These are phyloP conservation scores for Mortierella sp. DNA, from an alignment of 371 early-diverging fungal genomes.

Conservation along the genomic window DNA sequence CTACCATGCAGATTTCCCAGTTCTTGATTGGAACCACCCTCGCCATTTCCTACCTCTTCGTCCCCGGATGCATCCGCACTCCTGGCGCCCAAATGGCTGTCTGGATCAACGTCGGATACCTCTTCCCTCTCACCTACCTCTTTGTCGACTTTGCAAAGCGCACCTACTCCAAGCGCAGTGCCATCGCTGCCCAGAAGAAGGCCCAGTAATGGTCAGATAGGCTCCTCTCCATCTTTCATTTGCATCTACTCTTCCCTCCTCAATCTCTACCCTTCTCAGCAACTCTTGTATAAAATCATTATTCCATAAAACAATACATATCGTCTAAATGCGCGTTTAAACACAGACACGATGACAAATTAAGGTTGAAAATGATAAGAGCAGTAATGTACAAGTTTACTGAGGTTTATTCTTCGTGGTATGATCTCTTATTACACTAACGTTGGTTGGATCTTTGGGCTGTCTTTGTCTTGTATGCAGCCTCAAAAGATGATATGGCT, in stretches of 20 bases:
- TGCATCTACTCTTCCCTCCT: conserved; percentile 3
- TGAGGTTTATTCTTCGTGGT: background rate
- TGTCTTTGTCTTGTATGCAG: conserved; percentile 74
- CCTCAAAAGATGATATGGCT: conserved; percentile 77
- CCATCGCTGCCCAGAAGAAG: conserved; percentile 60
- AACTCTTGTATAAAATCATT: conserved; percentile 7
- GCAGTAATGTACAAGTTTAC: conserved; percentile 4
- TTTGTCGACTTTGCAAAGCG: conserved; percentile 83
- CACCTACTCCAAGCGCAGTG: conserved; percentile 67
- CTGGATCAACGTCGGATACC: conserved; percentile 78
- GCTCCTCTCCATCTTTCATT: background rate
- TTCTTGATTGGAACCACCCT: conserved; percentile 84
- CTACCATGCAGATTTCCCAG: conserved; percentile 90
- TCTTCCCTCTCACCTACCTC: conserved; percentile 84
- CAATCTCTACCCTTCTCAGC: background rate
- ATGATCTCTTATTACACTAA: conserved; percentile 1
- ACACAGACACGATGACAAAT: no score
- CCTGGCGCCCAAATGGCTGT: conserved; percentile 77
- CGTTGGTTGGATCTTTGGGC: conserved; percentile 73
- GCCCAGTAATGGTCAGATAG: conserved; percentile 51
- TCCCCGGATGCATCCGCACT: conserved; percentile 73
- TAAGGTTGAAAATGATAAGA: background rate
- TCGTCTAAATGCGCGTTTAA: background rate
- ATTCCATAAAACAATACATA: background rate
- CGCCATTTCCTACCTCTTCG: conserved; percentile 77